Conservation (phyloP, 805 yeast genomes). For the Metschnikowia dekortorum region DNA sequence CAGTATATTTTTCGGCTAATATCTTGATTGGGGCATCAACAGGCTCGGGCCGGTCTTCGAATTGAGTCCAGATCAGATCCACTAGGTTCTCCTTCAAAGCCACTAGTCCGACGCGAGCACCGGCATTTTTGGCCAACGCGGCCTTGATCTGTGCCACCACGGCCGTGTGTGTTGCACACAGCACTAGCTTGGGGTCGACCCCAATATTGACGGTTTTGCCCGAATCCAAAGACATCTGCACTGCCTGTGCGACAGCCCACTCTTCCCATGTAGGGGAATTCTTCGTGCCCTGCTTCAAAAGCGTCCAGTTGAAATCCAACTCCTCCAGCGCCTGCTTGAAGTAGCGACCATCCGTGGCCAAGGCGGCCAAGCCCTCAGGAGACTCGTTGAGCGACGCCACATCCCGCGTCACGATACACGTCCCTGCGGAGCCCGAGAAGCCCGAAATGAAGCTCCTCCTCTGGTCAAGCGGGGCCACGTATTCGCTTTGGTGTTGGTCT, state of each 20-base stretch:
- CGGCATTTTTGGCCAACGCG: slow-evolving; percentile 19
- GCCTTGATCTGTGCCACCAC: slow-evolving; percentile 29
- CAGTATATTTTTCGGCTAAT: slow-evolving; percentile 55
- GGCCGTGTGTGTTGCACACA: slow-evolving; percentile 30
- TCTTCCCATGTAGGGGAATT: slow-evolving; percentile 55
- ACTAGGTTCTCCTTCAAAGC: slow-evolving; percentile 60
- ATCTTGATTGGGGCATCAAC: slow-evolving; percentile 49
- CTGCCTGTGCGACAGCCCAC: slow-evolving; percentile 51
- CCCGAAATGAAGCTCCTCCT: slow-evolving; percentile 81
- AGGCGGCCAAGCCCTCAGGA: slow-evolving; percentile 53
- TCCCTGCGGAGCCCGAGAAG: slow-evolving; percentile 91
- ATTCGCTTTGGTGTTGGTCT: slow-evolving; percentile 92
- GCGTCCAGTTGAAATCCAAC: slow-evolving; percentile 56
- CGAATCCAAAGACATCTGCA: slow-evolving; percentile 45
- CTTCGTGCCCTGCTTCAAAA: slow-evolving; percentile 48
- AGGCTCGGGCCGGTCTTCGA: slow-evolving; percentile 56
- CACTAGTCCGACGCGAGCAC: slow-evolving; percentile 38
- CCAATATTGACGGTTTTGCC: slow-evolving; percentile 36
- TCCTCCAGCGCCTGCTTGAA: slow-evolving; percentile 56
- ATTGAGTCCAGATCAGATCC: slow-evolving; percentile 67
- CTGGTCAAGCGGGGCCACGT: slow-evolving; percentile 76
- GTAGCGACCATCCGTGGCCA: slow-evolving; percentile 60
- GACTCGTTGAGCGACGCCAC: slow-evolving; percentile 44
- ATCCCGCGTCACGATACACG: slow-evolving; percentile 76
- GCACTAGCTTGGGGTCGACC: slow-evolving; percentile 48